Evolutionary conservation across 1,284 basidiomycete species (phyloP).

Genomic region (Apiotrichum akiyoshidainum): DNA sequence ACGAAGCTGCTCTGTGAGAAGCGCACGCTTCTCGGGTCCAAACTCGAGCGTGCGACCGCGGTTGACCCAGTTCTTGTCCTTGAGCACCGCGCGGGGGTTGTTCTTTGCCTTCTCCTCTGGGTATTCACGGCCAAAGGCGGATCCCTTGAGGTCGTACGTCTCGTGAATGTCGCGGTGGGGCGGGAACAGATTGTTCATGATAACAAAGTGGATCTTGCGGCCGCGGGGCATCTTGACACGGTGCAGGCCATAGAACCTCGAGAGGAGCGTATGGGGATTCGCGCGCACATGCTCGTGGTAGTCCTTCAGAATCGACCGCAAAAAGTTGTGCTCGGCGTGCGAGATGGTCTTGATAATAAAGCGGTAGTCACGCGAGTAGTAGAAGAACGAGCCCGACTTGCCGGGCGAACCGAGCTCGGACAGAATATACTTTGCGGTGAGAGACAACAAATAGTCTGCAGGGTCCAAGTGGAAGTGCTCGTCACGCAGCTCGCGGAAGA

Average conservation of each 20-base stretch:
- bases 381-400: constrained; percentile 98
- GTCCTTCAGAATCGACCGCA: constrained; percentile 75
- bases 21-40: constrained; percentile 87
- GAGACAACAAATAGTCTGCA: constrained; percentile 91
- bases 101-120: constrained; percentile 74
- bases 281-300: constrained; percentile 84
- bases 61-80: constrained; percentile 96
- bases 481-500: constrained; percentile 91
- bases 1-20: constrained; percentile 83
- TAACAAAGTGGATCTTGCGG: constrained; percentile 96
- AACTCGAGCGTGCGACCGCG: constrained; percentile 73
- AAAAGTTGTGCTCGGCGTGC: constrained; percentile 89
- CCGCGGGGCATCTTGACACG: constrained; percentile 93
- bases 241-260: constrained; percentile 93
- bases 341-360: constrained; percentile 99
- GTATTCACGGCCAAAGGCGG: constrained; percentile 82
- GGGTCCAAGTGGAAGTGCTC: constrained; percentile 93
- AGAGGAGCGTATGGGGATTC: constrained; percentile 92
- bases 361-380: constrained; percentile 96
- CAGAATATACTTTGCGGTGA: constrained; percentile 96
- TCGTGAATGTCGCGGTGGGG: constrained; percentile 97
- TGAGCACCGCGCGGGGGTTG: constrained; percentile 84
- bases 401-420: constrained; percentile 98
- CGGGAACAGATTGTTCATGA: constrained; percentile 99
- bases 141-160: constrained; percentile 95